Evolutionary conservation across 1,284 basidiomycete genomes (phyloP).

Genomic region (Austropuccinia psidii): DNA sequence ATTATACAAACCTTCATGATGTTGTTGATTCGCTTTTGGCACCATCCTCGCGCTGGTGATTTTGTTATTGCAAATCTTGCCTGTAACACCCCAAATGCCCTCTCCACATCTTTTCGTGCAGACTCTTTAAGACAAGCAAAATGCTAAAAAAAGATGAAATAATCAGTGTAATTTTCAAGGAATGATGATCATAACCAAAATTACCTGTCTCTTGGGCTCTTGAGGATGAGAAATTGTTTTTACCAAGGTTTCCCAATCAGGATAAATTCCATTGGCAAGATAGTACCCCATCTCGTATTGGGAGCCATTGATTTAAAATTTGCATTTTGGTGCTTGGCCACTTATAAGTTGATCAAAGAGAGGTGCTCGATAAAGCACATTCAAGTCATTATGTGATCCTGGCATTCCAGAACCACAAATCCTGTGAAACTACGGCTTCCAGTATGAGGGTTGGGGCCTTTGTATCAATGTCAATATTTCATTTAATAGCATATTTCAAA

Average conservation of each 20-base stretch:
- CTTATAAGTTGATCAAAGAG: background rate
- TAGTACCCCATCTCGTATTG: background rate
- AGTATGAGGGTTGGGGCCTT: background rate
- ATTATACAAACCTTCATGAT: background rate
- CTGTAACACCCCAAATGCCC: background rate
- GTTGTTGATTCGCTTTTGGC: background rate
- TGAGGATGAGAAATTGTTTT: background rate
- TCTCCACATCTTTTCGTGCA: background rate
- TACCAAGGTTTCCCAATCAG: background rate
- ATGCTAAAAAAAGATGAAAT: too few relatives aligned
- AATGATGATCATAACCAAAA: too few relatives aligned
- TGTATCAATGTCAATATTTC: too few relatives aligned
- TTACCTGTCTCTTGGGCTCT: too few relatives aligned
- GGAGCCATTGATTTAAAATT: background rate
- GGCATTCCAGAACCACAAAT: conserved; percentile 14
- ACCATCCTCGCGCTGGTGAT: background rate
- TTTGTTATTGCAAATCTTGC: background rate
- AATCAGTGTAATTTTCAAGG: too few relatives aligned
- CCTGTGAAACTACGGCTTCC: background rate
- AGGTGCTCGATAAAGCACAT: background rate
- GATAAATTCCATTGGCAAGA: conserved; percentile 9
- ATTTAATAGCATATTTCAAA: too few relatives aligned
- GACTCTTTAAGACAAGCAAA: background rate
- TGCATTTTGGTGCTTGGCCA: background rate
- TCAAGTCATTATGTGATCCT: conserved; percentile 9